phyloP scores from a whole-genome alignment of 2,329 filamentous ascomycete species.

The Sporothrix luriei region DNA sequence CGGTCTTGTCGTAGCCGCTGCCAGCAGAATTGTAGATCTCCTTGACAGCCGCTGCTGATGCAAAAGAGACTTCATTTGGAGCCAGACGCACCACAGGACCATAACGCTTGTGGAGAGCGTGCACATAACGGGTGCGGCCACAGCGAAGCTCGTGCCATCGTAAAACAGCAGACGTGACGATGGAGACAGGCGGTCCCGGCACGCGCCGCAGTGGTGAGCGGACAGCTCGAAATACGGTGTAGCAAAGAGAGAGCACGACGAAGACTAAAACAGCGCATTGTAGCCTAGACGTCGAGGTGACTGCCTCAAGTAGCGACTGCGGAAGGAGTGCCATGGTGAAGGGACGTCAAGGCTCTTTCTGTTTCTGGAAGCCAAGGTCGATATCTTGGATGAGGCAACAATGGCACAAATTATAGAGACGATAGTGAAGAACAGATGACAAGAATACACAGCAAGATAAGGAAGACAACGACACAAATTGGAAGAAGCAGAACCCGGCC shows the following conservation, averaged over 20 bases:
- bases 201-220: slow-evolving; percentile 46
- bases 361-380: neutral
- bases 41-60: slow-evolving; percentile 58
- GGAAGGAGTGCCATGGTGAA: slow-evolving; percentile 23
- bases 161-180: slow-evolving; percentile 54
- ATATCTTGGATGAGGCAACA: neutral
- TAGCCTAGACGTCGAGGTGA: neutral
- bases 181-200: slow-evolving; percentile 54
- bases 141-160: slow-evolving; percentile 61
- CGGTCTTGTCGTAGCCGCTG: slow-evolving; percentile 66
- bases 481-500: neutral
- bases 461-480: neutral
- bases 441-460: neutral
- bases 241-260: slow-evolving; percentile 27
- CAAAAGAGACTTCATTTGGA: slow-evolving; percentile 63
- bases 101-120: slow-evolving; percentile 57
- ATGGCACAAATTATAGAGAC: neutral
- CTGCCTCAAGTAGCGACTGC: neutral
- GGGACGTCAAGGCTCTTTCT: neutral
- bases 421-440: neutral
- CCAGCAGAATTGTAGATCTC: slow-evolving; percentile 65
- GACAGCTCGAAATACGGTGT: slow-evolving; percentile 25
- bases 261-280: neutral
- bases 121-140: slow-evolving; percentile 57
- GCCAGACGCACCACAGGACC: slow-evolving; percentile 61